These are phyloP conservation scores for Pseudocercospora vitis DNA, from an alignment of 2,329 filamentous ascomycete species.

Conservation along the genomic window DNA sequence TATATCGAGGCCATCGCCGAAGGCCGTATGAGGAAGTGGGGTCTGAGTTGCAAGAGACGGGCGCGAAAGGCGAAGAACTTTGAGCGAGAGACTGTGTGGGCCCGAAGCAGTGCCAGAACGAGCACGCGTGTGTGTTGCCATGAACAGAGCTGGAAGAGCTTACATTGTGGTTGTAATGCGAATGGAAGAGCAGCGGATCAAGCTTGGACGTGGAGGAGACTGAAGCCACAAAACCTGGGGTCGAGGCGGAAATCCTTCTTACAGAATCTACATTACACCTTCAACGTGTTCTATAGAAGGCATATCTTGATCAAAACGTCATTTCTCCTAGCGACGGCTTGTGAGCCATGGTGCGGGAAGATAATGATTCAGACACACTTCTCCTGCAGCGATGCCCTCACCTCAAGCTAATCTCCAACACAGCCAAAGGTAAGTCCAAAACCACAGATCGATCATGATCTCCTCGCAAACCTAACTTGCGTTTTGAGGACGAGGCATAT, in stretches of 20 bases:
- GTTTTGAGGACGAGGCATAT: conserved; percentile 54
- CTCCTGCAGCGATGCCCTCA: conserved; percentile 44
- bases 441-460: background rate
- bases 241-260: background rate
- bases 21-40: conserved; percentile 56
- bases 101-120: conserved; percentile 40
- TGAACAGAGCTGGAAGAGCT: conserved; percentile 6
- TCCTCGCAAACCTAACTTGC: background rate
- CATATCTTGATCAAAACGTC: background rate
- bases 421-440: conserved; percentile 51
- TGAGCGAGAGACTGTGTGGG: conserved; percentile 81
- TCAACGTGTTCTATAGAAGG: too few species aligned
- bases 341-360: conserved; percentile 8
- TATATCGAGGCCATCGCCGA: conserved; percentile 51
- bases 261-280: background rate
- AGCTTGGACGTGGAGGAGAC: background rate
- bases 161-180: background rate
- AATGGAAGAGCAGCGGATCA: background rate
- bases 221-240: conserved; percentile 2
- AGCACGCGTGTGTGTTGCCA: conserved; percentile 36
- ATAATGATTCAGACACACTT: conserved; percentile 13
- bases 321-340: too few species aligned
- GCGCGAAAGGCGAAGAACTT: conserved; percentile 79
- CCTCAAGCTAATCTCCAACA: conserved; percentile 48
- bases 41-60: conserved; percentile 74